Base-by-base conservation (phyloP, 768 basidiomycete species). In the Lactifluus subvellereus region DNA sequence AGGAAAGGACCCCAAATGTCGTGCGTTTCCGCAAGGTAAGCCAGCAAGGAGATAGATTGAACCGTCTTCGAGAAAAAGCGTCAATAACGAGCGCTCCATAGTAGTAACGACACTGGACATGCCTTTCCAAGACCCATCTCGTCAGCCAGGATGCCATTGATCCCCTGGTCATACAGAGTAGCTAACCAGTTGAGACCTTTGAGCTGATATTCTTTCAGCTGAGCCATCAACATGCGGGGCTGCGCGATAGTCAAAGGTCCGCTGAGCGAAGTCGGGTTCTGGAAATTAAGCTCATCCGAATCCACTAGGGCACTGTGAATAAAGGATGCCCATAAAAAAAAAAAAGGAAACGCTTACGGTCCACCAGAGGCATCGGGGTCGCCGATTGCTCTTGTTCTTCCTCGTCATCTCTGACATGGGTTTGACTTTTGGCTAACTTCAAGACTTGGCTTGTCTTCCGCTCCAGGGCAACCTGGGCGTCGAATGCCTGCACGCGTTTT, bases 1-100 rank as follows among this genome's bases (percentile, higher is more conserved):
- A 99, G 81, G 80, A 99, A 99, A 13, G 97, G 97, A 0, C 97
- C 97, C 97, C 97, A 99, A 62, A 98, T 97, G 71, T 98, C 91
- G 72, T 98, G 97, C 0, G 86, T 86, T 77, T 99, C 97, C 1
- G 96, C 95, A 16, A 99, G 85, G 74, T 98, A 96, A 7, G 95
- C 91, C 51, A 99, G 80, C 6, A 99, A 76, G 14, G 97, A 96
- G 52, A 99, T 98, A 0, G 95, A 98, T 80, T 99, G 97, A 4
- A 99, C 93, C 18, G 97, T 98, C 89, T 93, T 61, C 27, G 27
- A 27, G 6, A 63, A 7, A n/a, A 27, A 47, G 37, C 14, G 37
- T 60, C 32, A 50, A 30, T 52, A 43, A 43, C 20, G 22, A 10
- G 32, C 67, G 67, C 42, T 74, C 68, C 53, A 69, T 69, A 69